Base-by-base conservation (phyloP, 1,284 basidiomycete species). In the Lentinus polychrous region DNA sequence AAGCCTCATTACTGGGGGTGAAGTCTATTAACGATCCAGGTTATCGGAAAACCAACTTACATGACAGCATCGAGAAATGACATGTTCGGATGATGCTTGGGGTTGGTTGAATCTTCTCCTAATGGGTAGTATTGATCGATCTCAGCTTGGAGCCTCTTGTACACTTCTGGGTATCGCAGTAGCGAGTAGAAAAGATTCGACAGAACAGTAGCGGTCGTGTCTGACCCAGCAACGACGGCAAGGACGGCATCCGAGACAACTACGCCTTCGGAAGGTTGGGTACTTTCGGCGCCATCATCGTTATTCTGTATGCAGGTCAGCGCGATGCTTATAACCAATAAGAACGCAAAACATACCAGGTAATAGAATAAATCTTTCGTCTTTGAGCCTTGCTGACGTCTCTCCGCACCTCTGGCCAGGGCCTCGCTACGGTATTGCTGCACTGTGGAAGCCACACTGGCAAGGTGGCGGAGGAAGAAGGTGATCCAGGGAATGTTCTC, bases 1-100 rank as follows among this genome's bases (percentile, higher is more conserved):
- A 58, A 0, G 73, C 63, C 58, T 85, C 82, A 36, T 83, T 79
- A 49, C 81, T 84, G 58, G n/a, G n/a, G 47, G 7, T 51, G 51
- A 37, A 54, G 54, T 4, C 56, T 43, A 48, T 41, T 56, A 8
- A 49, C 47, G 50, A 57, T 50, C 1, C 45, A 31, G 8, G 39
- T n/a, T n/a, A n/a, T n/a, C n/a, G n/a, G n/a, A n/a, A n/a, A n/a
- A 41, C 20, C 49, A 46, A 38, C 62, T 47, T 38, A 66, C 64
- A 65, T 60, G 34, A 53, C 48, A 32, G 64, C 66, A 32, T 62
- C 63, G 18, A 69, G 50, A 52, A 54, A 68, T 5, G 49, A 49
- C 58, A 68, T 60, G 1, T 59, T 46, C 2, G 41, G 41, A 35
- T 61, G 57, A 22, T 55, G 52, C 18, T 45, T 44, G 1, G 53